Base-by-base conservation (phyloP, 768 basidiomycete species). In the Russula emetica region DNA sequence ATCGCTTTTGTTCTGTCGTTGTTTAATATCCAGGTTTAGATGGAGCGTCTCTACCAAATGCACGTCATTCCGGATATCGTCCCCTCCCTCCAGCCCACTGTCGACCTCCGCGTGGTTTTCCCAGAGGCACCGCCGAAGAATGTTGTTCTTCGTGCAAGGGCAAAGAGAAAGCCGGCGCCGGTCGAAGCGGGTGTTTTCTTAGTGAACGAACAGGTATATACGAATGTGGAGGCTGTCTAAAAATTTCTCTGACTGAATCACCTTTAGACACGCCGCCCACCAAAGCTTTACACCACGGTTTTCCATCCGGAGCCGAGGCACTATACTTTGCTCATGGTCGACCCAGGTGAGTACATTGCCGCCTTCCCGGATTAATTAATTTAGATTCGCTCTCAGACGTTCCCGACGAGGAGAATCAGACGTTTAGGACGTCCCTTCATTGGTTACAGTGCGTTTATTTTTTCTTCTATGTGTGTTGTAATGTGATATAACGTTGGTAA, bases 1-100 rank as follows among this genome's bases (percentile, higher is more conserved):
- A 2, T 50, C 8, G n/a, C 18, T 20, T 58, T n/a, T 11, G 18
- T 24, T 20, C 20, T 34, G 26, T 2, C 55, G 30, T 32, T 53
- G 16, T 24, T 26, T n/a, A 51, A 34, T 55, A 26, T 38, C 22
- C 18, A 45, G 22, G 34, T 34, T 8, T 71, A 94, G 89, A 97
- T 97, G 93, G 91, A 97, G 72, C 88, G 95, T 71, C 71, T 98
- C 51, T 81, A 92, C 69, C 91, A 94, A 76, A 93, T 97, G 92
- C 77, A 86, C 55, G 86, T 98, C 62, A 79, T 97, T 2, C 95
- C 96, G 0, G 96, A 99, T 71, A 76, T 95, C 13, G 73, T 98
- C 20, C 84, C 90, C 0, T 77, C 77, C 42, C 71, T 96, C 9
- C 83, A 81, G 56, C 92, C 93, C 0, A 82, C 84, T 20, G 70